Evolutionary conservation across 2,329 filamentous ascomycete genomes (phyloP), one percentile per base, ranked within the genome.

Genomic region (Aphanocladium album): DNA sequence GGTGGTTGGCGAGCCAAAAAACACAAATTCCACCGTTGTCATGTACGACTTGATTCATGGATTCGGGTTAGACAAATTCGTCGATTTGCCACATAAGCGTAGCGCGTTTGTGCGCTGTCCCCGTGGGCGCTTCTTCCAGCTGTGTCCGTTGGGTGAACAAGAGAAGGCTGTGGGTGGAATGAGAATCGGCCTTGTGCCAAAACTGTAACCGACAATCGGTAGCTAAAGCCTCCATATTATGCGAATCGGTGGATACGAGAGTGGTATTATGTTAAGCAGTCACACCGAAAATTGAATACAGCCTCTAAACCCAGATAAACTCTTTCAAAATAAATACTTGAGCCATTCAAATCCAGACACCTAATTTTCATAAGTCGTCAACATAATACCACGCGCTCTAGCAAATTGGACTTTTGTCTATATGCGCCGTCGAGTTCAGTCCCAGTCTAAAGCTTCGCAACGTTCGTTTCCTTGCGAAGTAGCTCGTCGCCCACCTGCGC

Each of bases 41-140:
- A 84, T 86, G 63, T 92, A 92, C 71, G 89, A 93, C 67, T 82
- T 90, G 58, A 84, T 87, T 55, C 87, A 90, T 67, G 89, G 89
- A 1, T 87, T 91, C 67, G 84, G 85, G 7, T 77, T 91, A 41
- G 85, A 89, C 66, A 89, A 89, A 73, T 84, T 89, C 63, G 83
- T 90, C 63, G 89, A 91, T 66, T 73, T 91, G 63, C 86, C 87
- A 5, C 84, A 90, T 67, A 90, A 91, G 77, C 81, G 89, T 30
- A 87, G 86, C 60, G 87, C 85, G 2, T 81, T 89, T 63, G 81
- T 89, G 70, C 78, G 80, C 62, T 88, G 87, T 67, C 83, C 83
- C 55, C 77, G 88, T 8, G 85, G 87, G 70, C 79, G 86, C 60
- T 90, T 89, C 77, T 90, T 90, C 74, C 86, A 89, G 70, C 72